Evolutionary conservation across 2,329 filamentous ascomycete genomes (phyloP).

Genomic region (Hymenoscyphus infarciens): DNA sequence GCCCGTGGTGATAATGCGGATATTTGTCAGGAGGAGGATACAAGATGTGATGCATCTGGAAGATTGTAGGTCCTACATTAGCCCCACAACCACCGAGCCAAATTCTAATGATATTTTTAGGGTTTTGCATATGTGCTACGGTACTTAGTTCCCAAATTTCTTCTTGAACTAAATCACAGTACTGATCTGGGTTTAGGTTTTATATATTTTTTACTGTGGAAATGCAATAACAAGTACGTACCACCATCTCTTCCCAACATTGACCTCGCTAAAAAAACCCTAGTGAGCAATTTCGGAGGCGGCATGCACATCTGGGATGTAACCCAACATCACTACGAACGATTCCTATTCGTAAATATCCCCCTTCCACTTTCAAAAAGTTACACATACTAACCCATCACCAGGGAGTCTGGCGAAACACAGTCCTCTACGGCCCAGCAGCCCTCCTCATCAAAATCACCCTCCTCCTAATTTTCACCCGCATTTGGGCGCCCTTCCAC

Average conservation of each 20-base stretch:
- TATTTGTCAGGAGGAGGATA: conserved; percentile 12
- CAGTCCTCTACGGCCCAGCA: conserved; percentile 15
- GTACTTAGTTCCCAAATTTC: neutral
- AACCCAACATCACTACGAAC: conserved; percentile 2
- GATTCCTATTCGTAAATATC: conserved; percentile 4
- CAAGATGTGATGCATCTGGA: conserved; percentile 14
- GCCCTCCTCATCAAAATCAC: conserved; percentile 17
- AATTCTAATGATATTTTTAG: neutral
- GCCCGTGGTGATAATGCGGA: conserved; percentile 7
- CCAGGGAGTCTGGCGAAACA: conserved; percentile 12
- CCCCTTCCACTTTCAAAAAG: neutral
- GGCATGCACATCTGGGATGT: conserved; percentile 21
- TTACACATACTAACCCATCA: neutral
- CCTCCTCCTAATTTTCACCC: conserved; percentile 17
- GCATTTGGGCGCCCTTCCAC: conserved; percentile 9
- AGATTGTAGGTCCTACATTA: conserved; percentile 13
- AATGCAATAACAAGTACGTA: neutral
- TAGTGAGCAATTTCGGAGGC: conserved; percentile 15
- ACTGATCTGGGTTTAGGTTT: neutral
- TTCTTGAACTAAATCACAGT: neutral
- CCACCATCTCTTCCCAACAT: neutral
- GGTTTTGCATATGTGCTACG: neutral
- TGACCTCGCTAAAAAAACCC: neutral
- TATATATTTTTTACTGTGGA: neutral
- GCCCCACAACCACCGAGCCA: neutral